Evolutionary conservation across 2,329 filamentous ascomycete genomes (phyloP).

Genomic region (Botrytis aclada): DNA sequence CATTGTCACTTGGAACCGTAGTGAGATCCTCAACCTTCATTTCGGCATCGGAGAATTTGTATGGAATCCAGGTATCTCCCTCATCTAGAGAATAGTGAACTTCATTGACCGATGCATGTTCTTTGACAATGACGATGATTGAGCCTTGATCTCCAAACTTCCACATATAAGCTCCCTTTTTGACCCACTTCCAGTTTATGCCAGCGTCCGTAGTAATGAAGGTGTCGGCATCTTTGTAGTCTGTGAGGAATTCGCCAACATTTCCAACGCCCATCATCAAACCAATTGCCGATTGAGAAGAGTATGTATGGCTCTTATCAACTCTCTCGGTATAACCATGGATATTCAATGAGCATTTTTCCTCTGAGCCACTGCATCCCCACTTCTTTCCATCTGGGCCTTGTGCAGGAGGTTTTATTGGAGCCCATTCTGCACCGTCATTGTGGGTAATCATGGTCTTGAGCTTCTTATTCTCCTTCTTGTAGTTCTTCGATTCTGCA

Average conservation of each 20-base stretch:
- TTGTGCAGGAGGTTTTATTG: constrained; percentile 67
- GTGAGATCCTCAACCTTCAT: constrained; percentile 77
- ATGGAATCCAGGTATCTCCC: constrained; percentile 74
- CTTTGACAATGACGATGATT: constrained; percentile 81
- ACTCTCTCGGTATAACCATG: constrained; percentile 92
- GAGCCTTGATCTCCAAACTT: constrained; percentile 95
- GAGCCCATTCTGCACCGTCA: constrained; percentile 84
- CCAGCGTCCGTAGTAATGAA: constrained; percentile 93
- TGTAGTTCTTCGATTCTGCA: constrained; percentile 50
- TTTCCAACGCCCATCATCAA: constrained; percentile 91
- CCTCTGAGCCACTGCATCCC: constrained; percentile 60
- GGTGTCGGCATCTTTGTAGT: constrained; percentile 64
- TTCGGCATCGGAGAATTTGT: constrained; percentile 68
- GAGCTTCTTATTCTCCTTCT: constrained; percentile 70
- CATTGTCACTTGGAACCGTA: constrained; percentile 83
- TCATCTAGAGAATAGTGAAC: constrained; percentile 79
- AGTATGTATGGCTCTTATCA: constrained; percentile 81
- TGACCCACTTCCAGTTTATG: constrained; percentile 78
- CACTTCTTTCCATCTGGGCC: constrained; percentile 71
- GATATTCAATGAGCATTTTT: constrained; percentile 81
- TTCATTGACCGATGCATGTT: constrained; percentile 62
- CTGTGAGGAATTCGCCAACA: constrained; percentile 59
- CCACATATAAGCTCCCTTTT: constrained; percentile 88
- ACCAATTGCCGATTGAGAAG: constrained; percentile 82
- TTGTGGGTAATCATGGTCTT: constrained; percentile 95